Conservation (phyloP, 306 rosid species). For the Rubus idaeus region DNA sequence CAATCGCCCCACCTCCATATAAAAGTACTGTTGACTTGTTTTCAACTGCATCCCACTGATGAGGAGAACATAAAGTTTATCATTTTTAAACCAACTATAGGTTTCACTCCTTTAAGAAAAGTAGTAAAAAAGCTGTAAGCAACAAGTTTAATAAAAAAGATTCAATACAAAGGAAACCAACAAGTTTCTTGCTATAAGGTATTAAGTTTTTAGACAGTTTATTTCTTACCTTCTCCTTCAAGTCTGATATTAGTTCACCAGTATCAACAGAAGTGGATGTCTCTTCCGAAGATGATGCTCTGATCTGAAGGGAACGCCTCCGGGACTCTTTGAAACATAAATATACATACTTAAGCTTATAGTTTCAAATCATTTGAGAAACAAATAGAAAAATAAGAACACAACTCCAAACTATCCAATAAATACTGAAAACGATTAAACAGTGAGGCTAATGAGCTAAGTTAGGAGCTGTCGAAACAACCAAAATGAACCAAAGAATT, state of each 20-base stretch:
- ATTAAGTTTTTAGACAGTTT: not conserved
- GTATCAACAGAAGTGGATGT: constrained; percentile 68
- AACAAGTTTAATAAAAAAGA: not conserved
- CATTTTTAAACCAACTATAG: not conserved
- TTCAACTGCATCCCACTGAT: constrained; percentile 96
- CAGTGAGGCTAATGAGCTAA: not conserved
- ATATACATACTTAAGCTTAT: not conserved
- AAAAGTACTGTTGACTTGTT: constrained; percentile 91
- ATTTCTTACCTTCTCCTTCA: constrained; percentile 84
- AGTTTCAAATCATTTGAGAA: not conserved
- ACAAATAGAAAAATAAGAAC: not conserved
- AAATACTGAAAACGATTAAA: not conserved
- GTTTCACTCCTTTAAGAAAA: not conserved
- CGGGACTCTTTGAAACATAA: constrained; percentile 45
- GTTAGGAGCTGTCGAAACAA: not conserved
- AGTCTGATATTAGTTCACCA: constrained; percentile 68
- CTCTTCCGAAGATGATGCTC: constrained; percentile 89
- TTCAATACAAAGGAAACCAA: not conserved
- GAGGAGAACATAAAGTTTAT: constrained; percentile 7
- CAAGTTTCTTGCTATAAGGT: not conserved
- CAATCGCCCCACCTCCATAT: constrained; percentile 91
- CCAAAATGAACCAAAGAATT: not conserved
- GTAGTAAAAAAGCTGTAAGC: not conserved
- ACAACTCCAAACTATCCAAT: not conserved
- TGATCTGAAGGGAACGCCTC: constrained; percentile 50